phyloP scores from a whole-genome alignment of 2,329 filamentous ascomycete genomes.

The Myriangium duriaei region DNA sequence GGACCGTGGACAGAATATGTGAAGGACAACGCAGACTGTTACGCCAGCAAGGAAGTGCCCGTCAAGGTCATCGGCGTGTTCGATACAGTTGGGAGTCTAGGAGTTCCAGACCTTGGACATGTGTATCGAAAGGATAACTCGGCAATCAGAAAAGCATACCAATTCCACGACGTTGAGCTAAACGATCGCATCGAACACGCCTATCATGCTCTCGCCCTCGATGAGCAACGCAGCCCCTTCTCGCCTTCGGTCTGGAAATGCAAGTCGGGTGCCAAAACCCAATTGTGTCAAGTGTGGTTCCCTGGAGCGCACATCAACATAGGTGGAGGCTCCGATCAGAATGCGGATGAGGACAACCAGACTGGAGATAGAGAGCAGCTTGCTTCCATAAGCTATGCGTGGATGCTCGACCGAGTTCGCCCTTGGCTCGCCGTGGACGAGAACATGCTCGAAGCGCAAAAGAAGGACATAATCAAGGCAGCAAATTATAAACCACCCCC shows the following conservation, averaged over 20 bases:
- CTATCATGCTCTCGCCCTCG: constrained; percentile 33
- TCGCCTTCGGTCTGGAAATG: constrained; percentile 31
- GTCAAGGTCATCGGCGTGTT: constrained; percentile 34
- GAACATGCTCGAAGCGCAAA: neutral
- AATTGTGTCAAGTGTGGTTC: constrained; percentile 36
- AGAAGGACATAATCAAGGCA: neutral
- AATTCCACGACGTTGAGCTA: constrained; percentile 38
- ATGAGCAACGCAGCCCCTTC: constrained; percentile 30
- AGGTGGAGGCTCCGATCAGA: constrained; percentile 33
- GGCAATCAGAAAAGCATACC: no score
- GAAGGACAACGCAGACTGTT: no score
- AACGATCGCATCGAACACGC: constrained; percentile 28
- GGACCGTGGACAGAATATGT: no score
- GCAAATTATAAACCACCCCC: no score
- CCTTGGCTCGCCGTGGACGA: neutral
- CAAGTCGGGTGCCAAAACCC: constrained; percentile 29
- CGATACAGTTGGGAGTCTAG: constrained; percentile 28
- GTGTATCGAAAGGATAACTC: no score
- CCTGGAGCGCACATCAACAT: constrained; percentile 34
- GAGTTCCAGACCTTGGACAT: no score
- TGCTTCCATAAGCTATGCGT: constrained; percentile 1
- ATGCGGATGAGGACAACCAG: neutral
- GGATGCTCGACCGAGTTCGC: constrained; percentile 2
- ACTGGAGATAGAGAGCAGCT: neutral
- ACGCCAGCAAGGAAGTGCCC: no score